Conservation (phyloP, 164 flowering plant genomes). For the Nelumbo lutea region DNA sequence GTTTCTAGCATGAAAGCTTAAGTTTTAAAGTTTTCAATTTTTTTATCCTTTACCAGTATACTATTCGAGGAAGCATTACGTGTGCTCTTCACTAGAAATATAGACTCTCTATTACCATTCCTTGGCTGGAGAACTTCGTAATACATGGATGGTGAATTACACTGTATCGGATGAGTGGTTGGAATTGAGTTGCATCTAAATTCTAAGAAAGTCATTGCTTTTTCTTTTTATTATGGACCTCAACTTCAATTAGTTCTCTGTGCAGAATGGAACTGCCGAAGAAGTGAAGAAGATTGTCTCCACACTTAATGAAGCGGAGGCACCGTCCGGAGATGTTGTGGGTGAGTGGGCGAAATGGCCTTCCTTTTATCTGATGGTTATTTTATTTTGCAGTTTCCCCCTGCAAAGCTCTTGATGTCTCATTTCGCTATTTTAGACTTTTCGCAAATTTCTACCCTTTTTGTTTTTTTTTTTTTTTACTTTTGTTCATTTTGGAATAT, state of each 20-base stretch:
- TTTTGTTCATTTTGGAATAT: neutral
- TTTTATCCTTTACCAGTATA: too few species aligned
- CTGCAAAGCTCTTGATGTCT: neutral
- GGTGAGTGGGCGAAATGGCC: conserved; percentile 38
- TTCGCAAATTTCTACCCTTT: neutral
- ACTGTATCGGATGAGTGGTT: neutral
- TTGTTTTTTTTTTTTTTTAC: neutral
- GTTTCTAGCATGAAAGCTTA: neutral
- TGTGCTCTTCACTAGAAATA: too few species aligned
- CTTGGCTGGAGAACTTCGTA: neutral
- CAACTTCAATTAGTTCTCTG: neutral
- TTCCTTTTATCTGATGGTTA: neutral
- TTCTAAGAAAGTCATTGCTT: neutral
- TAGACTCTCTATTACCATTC: neutral
- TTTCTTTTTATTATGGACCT: neutral
- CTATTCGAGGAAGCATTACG: too few species aligned
- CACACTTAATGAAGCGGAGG: conserved; percentile 53
- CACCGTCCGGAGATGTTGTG: conserved; percentile 73
- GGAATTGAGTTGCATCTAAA: neutral
- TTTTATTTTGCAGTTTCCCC: neutral
- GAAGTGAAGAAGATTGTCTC: conserved; percentile 84
- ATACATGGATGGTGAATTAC: neutral
- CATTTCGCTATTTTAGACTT: neutral
- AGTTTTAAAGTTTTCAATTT: too few species aligned
- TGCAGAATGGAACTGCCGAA: conserved; percentile 78